A percentile compares a stretch with the other conserved stretches of the same genome.
phyloP scores from a whole-genome alignment of 2,329 filamentous ascomycete species.

The Penicillium sp. region DNA sequence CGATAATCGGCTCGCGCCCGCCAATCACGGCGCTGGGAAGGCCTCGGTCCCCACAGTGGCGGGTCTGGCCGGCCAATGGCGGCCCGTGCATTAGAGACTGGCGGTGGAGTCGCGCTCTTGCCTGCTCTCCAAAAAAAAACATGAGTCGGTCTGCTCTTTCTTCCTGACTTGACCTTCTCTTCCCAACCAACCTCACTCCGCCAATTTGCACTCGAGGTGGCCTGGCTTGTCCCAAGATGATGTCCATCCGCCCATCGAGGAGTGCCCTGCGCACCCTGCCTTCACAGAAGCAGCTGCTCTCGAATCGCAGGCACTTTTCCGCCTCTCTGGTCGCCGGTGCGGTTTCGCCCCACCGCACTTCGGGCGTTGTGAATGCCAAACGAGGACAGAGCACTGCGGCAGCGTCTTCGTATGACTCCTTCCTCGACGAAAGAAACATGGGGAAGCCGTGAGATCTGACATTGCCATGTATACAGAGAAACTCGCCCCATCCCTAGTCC shows the following conservation, averaged over 20 bases:
- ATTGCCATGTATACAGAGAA: conserved; percentile 38
- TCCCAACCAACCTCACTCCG: conserved; percentile 13
- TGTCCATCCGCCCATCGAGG: conserved; percentile 49
- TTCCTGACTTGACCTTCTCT: background rate
- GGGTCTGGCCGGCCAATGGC: background rate
- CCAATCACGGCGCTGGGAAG: background rate
- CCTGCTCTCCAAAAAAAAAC: background rate
- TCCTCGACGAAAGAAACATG: no score
- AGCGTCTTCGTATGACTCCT: conserved; percentile 52
- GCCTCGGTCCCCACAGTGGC: background rate
- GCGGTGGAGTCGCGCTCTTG: background rate
- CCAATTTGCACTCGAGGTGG: conserved; percentile 23
- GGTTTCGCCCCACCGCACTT: conserved; percentile 44
- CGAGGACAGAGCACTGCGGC: conserved; percentile 47
- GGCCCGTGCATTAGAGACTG: background rate
- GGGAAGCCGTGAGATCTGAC: background rate
- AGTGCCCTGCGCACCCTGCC: conserved; percentile 46
- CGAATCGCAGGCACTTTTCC: conserved; percentile 40
- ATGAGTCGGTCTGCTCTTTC: conserved; percentile 1
- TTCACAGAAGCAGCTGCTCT: conserved; percentile 37
- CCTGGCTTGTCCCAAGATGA: conserved; percentile 41
- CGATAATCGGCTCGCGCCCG: conserved; percentile 17
- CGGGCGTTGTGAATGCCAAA: conserved; percentile 32
- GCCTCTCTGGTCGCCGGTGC: conserved; percentile 42
- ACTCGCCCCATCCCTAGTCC: conserved; percentile 60